Conservation (phyloP, 2,329 filamentous ascomycete species). For the Fusarium sarcochroum region DNA sequence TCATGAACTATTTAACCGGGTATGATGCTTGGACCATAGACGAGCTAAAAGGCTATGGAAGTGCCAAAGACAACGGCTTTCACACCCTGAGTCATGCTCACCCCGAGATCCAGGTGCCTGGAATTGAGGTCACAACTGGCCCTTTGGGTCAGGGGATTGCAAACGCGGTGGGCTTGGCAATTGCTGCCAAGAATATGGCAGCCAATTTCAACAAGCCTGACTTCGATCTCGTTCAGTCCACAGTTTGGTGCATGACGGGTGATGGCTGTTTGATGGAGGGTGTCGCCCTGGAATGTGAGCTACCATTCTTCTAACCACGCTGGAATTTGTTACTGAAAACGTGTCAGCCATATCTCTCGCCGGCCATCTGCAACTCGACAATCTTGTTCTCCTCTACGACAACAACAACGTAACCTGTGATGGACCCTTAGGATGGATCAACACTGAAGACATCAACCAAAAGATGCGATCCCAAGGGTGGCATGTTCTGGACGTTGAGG, state of each 20-base stretch:
- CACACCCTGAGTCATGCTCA: constrained; percentile 61
- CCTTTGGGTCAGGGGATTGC: constrained; percentile 70
- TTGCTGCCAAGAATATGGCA: constrained; percentile 65
- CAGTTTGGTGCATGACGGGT: constrained; percentile 68
- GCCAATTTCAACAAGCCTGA: not conserved
- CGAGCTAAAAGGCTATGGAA: not conserved
- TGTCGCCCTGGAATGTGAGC: constrained; percentile 62
- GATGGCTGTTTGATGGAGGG: constrained; percentile 70
- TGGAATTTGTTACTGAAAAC: too few relatives aligned
- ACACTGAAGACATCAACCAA: constrained; percentile 67
- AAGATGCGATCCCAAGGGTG: constrained; percentile 69
- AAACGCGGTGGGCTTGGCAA: not conserved
- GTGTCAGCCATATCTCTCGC: not conserved
- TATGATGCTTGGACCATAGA: not conserved
- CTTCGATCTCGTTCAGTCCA: constrained; percentile 55
- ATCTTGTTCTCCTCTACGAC: not conserved
- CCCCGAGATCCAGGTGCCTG: constrained; percentile 68
- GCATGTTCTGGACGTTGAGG: constrained; percentile 57
- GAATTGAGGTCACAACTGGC: constrained; percentile 70
- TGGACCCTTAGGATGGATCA: constrained; percentile 65
- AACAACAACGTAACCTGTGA: constrained; percentile 63
- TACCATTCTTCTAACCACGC: too few relatives aligned
- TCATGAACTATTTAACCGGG: not conserved
- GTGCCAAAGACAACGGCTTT: constrained; percentile 12
- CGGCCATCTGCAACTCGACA: not conserved